Conservation (phyloP, 352 stramenopile genomes). For the Globisporangium lucens region DNA sequence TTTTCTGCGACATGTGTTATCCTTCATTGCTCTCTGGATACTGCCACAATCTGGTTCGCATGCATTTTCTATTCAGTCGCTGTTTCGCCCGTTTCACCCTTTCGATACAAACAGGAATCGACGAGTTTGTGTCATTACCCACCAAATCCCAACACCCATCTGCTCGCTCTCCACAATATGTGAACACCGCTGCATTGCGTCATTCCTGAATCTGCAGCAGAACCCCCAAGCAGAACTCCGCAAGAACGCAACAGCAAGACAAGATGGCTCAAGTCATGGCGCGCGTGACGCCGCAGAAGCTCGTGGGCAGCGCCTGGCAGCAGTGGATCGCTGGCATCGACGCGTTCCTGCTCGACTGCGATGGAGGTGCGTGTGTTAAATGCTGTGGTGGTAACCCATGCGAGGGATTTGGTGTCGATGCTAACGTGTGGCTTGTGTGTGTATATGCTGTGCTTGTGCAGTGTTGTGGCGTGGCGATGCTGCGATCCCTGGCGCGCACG, state of each 20-base stretch:
- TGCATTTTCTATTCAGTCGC: neutral
- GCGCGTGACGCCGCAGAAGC: slow-evolving; percentile 30
- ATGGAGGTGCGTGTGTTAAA: slow-evolving; percentile 47
- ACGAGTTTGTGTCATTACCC: slow-evolving; percentile 21
- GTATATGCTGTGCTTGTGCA: slow-evolving; percentile 15
- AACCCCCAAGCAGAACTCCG: neutral
- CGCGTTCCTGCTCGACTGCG: slow-evolving; percentile 81
- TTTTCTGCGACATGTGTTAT: slow-evolving; percentile 14
- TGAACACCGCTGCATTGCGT: neutral
- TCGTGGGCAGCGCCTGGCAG: slow-evolving; percentile 38
- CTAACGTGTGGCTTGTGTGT: neutral
- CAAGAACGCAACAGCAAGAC: neutral
- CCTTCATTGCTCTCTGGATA: slow-evolving; percentile 2
- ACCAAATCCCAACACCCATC: neutral
- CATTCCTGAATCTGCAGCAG: slow-evolving; percentile 2
- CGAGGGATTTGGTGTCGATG: neutral
- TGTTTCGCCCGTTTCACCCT: neutral
- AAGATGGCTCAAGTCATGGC: slow-evolving; percentile 17
- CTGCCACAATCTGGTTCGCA: slow-evolving; percentile 6
- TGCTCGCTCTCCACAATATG: neutral
- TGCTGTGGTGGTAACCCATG: neutral
- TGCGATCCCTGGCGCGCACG: slow-evolving; percentile 58
- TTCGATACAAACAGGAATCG: neutral
- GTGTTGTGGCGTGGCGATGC: slow-evolving; percentile 69
- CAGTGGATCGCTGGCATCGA: slow-evolving; percentile 65